These are phyloP conservation scores for Paramecium caudatum DNA, from an alignment of 73 alveolate genomes.

Conservation along the genomic window DNA sequence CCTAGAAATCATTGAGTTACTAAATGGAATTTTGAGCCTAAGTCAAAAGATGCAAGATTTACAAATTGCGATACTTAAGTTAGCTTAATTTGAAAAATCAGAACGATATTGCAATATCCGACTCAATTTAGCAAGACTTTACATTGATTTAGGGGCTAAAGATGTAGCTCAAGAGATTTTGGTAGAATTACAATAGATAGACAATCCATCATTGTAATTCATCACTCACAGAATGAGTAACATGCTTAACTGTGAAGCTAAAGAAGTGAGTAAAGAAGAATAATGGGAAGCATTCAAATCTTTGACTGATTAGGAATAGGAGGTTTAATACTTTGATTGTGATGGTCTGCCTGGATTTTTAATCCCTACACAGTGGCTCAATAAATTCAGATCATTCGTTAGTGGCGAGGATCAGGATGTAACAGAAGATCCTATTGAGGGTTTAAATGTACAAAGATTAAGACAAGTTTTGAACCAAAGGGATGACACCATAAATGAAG, in stretches of 20 bases:
- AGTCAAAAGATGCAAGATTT: slow-evolving; percentile 18
- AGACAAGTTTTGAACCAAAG: slow-evolving; percentile 22
- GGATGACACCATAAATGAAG: slow-evolving; percentile 51
- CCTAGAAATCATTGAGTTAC: background rate
- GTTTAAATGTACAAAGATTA: slow-evolving; percentile 5
- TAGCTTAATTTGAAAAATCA: slow-evolving; percentile 34
- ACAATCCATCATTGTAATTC: background rate
- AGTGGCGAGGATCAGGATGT: background rate
- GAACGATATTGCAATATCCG: background rate
- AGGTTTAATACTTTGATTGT: background rate
- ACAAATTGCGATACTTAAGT: slow-evolving; percentile 1
- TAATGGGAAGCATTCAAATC: slow-evolving; percentile 28
- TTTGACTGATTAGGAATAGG: slow-evolving; percentile 14
- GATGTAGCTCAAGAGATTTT: background rate
- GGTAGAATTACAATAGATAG: background rate
- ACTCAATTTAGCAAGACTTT: slow-evolving; percentile 2
- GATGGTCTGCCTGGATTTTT: slow-evolving; percentile 29
- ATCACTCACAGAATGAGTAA: background rate
- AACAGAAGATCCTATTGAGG: background rate
- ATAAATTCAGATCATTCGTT: slow-evolving; percentile 61
- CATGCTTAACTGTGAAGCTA: background rate
- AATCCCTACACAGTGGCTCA: slow-evolving; percentile 62
- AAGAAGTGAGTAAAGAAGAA: background rate
- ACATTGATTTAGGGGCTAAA: background rate
- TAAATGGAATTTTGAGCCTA: background rate